A percentile compares a stretch with the other conserved stretches of the same genome.
These are phyloP conservation scores for Cucumis melo DNA, from an alignment of 306 rosid genomes.

Conservation along the genomic window DNA sequence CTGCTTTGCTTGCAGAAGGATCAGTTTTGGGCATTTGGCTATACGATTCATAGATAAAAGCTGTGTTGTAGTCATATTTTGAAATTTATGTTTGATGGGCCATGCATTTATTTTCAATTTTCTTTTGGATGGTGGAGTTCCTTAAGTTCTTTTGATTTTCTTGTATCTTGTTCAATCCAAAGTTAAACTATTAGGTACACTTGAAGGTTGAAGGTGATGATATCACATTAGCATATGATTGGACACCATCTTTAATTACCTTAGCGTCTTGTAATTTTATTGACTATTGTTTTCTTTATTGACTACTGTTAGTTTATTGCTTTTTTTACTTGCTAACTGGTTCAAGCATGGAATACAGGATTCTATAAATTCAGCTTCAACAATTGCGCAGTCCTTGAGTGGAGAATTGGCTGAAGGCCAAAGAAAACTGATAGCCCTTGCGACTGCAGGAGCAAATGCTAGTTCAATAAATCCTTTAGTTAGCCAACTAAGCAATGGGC, in stretches of 20 bases:
- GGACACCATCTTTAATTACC: not conserved
- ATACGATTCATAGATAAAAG: not conserved
- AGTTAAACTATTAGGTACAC: not conserved
- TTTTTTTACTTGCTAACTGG: not conserved
- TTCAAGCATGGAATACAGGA: conserved; percentile 37
- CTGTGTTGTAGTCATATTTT: not conserved
- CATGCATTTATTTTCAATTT: not conserved
- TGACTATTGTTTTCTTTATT: not conserved
- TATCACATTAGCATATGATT: not conserved
- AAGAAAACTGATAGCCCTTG: conserved; percentile 67
- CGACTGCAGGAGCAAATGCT: conserved; percentile 53
- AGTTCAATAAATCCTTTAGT: conserved; percentile 57
- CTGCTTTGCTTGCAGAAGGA: not conserved
- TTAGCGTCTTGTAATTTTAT: not conserved
- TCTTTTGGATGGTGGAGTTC: not conserved
- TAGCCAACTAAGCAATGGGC: conserved; percentile 64
- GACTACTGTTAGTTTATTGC: not conserved
- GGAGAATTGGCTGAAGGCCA: conserved; percentile 91
- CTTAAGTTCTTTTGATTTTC: not conserved
- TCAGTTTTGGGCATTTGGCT: not conserved
- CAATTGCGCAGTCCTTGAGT: conserved; percentile 65
- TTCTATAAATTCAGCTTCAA: conserved; percentile 65
- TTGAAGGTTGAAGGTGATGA: not conserved
- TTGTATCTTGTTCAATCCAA: not conserved
- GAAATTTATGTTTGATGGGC: not conserved